A percentile compares a stretch with the other conserved stretches of the same genome.
Evolutionary conservation across 352 stramenopile genomes (phyloP).

Genomic region (Globisporangium viniferum): DNA sequence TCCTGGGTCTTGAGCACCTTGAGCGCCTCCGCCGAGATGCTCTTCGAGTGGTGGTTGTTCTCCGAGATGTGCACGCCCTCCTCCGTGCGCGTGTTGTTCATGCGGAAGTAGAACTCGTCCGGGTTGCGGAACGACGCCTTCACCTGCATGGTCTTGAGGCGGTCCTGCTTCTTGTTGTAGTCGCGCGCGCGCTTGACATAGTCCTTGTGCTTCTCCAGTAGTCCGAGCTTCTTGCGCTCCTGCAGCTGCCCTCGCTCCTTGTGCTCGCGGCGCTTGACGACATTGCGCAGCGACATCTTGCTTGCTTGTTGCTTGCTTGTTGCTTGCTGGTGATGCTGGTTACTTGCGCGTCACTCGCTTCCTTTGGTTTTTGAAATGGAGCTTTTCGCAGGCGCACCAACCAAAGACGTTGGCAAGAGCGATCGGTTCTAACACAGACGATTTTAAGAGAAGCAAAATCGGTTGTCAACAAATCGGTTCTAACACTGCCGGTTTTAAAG

Average conservation of each 20-base stretch:
- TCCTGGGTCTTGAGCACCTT: conserved; percentile 96
- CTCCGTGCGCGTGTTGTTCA: conserved; percentile 87
- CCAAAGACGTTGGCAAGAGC: not conserved
- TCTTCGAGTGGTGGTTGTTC: conserved; percentile 59
- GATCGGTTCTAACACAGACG: too few relatives aligned
- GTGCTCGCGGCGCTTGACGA: conserved; percentile 98
- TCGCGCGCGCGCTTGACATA: conserved; percentile 95
- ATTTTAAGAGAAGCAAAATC: not conserved
- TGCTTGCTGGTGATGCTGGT: not conserved
- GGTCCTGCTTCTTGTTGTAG: conserved; percentile 94
- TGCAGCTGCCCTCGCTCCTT: conserved; percentile 96
- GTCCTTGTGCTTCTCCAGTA: conserved; percentile 99
- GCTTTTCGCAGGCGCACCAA: conserved; percentile 4
- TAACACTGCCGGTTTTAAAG: too few relatives aligned
- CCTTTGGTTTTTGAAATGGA: not conserved
- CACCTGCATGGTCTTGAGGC: conserved; percentile 83
- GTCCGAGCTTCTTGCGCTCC: conserved; percentile 88
- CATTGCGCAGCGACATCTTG: conserved; percentile 93
- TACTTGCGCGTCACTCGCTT: not conserved
- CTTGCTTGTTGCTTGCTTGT: not conserved
- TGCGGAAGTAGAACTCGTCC: conserved; percentile 99
- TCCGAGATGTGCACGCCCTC: conserved; percentile 73
- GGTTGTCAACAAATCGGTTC: not conserved
- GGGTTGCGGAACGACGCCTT: conserved; percentile 97
- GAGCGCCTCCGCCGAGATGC: conserved; percentile 77